Evolutionary conservation across 1,139 yeast species (phyloP).

Genomic region (Blastobotrys serpentis): DNA sequence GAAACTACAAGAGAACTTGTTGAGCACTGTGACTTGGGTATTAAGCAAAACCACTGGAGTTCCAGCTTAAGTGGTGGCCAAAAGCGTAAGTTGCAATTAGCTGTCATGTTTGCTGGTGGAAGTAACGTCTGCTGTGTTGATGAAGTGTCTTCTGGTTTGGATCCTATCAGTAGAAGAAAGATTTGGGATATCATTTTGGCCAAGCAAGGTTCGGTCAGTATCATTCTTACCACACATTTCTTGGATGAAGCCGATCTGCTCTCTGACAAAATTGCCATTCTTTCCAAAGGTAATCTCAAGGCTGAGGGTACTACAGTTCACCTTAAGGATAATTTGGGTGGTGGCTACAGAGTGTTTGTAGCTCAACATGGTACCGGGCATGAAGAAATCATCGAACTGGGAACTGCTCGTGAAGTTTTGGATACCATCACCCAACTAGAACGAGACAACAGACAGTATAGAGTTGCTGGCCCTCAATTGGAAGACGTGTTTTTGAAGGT

Average conservation of each 20-base stretch:
- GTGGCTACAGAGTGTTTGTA: constrained; percentile 35
- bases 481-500: constrained; percentile 39
- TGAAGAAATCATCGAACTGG: constrained; percentile 28
- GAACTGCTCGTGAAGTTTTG: constrained; percentile 28
- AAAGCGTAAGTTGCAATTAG: constrained; percentile 84
- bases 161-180: constrained; percentile 40
- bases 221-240: constrained; percentile 41
- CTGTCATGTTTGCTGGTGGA: constrained; percentile 45
- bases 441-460: constrained; percentile 25
- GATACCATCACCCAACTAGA: constrained; percentile 28
- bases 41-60: constrained; percentile 29
- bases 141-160: constrained; percentile 42
- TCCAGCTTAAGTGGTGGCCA: constrained; percentile 78
- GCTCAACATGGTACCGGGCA: constrained; percentile 30
- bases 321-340: constrained; percentile 37
- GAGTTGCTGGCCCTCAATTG: constrained; percentile 38
- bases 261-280: constrained; percentile 38
- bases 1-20: constrained; percentile 26
- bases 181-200: constrained; percentile 41
- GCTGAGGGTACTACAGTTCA: constrained; percentile 38
- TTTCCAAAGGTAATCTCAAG: constrained; percentile 36
- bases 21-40: constrained; percentile 35
- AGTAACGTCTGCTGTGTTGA: constrained; percentile 41
- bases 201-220: constrained; percentile 33
- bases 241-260: constrained; percentile 42